Evolutionary conservation across 75 land plant species (phyloP).

Genomic region (Gnetum montanum): DNA sequence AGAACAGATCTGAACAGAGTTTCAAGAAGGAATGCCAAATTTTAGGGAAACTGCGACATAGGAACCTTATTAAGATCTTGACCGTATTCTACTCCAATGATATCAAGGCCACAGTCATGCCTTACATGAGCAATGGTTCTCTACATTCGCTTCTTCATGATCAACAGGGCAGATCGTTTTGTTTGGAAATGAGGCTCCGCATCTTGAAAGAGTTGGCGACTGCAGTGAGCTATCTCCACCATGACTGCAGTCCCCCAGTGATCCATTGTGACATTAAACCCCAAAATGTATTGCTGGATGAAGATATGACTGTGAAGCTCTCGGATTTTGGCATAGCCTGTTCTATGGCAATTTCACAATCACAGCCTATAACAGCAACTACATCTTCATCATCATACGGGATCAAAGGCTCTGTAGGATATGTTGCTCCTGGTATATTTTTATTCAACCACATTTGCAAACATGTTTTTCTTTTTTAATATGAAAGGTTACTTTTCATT

Average conservation of each 20-base stretch:
- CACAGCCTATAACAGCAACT: too few relatives aligned
- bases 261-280: slow-evolving; percentile 47
- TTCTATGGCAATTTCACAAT: too few relatives aligned
- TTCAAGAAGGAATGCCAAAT: slow-evolving; percentile 48
- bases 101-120: slow-evolving; percentile 46
- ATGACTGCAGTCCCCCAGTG: slow-evolving; percentile 41
- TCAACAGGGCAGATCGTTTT: too few relatives aligned
- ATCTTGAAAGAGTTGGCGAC: slow-evolving; percentile 42
- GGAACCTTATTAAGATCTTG: slow-evolving; percentile 57
- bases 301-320: slow-evolving; percentile 29
- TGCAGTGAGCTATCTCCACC: slow-evolving; percentile 53
- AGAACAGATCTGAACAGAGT: background rate
- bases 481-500: too few relatives aligned
- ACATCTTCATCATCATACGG: too few relatives aligned
- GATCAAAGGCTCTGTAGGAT: too few relatives aligned
- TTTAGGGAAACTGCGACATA: slow-evolving; percentile 47
- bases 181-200: slow-evolving; percentile 31
- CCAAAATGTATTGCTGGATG: slow-evolving; percentile 43
- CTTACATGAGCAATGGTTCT: slow-evolving; percentile 62
- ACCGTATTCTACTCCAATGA: slow-evolving; percentile 32
- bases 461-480: too few relatives aligned
- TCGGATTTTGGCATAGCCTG: slow-evolving; percentile 58
- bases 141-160: slow-evolving; percentile 32
- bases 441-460: too few relatives aligned
- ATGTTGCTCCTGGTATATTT: too few relatives aligned